Evolutionary conservation across 2,329 filamentous ascomycete genomes (phyloP).

Genomic region (Fusarium foetens): DNA sequence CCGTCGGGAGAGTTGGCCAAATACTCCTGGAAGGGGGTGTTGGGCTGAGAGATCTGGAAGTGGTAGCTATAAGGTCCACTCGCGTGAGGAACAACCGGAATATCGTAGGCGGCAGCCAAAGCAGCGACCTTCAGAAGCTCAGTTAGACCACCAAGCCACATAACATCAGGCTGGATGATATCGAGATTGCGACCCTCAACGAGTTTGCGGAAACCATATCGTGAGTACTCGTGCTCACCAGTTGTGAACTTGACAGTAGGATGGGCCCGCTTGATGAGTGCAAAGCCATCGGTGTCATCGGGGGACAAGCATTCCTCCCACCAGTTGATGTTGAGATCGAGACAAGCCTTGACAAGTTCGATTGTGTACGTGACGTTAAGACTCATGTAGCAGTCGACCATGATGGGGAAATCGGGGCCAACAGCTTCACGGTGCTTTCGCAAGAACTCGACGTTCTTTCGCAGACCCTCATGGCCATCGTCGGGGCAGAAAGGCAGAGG

Average conservation of each 20-base stretch:
- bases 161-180: constrained; percentile 94
- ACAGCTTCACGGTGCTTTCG: constrained; percentile 85
- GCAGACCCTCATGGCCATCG: constrained; percentile 82
- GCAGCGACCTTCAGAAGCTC: constrained; percentile 90
- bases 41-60: constrained; percentile 92
- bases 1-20: constrained; percentile 93
- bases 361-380: constrained; percentile 94
- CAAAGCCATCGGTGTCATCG: constrained; percentile 92
- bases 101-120: constrained; percentile 91
- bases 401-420: constrained; percentile 89
- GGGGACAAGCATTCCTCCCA: constrained; percentile 95
- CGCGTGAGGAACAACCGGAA: constrained; percentile 94
- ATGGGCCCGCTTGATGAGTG: constrained; percentile 88
- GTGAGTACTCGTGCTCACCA: constrained; percentile 93
- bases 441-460: constrained; percentile 91
- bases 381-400: constrained; percentile 98
- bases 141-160: constrained; percentile 96
- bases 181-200: constrained; percentile 92
- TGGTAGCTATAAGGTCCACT: constrained; percentile 96
- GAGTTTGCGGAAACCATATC: constrained; percentile 94
- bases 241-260: constrained; percentile 94
- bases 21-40: constrained; percentile 96
- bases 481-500: constrained; percentile 90
- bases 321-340: constrained; percentile 92
- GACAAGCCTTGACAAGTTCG: constrained; percentile 84